phyloP scores from a whole-genome alignment of 2,329 filamentous ascomycete species.

The Penicillium sp. region DNA sequence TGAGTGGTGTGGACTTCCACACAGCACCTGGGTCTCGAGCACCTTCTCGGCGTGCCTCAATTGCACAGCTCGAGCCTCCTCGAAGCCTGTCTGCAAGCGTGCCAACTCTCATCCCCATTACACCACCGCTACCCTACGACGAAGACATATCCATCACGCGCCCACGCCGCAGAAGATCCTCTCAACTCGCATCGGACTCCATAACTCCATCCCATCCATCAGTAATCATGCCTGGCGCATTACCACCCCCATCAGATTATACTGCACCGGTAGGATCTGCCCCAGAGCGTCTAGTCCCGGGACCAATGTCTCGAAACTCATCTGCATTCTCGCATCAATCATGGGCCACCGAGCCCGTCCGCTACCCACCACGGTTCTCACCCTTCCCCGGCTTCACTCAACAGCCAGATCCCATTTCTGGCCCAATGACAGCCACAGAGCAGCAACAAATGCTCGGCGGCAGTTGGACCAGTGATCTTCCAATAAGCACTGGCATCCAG shows the following conservation, averaged over 20 bases:
- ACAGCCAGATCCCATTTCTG: constrained; percentile 5
- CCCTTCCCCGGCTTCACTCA: constrained; percentile 22
- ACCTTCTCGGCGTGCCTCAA: constrained; percentile 24
- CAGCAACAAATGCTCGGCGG: constrained; percentile 22
- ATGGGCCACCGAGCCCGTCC: constrained; percentile 39
- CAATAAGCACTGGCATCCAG: constrained; percentile 16
- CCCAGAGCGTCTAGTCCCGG: constrained; percentile 29
- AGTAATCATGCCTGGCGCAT: constrained; percentile 36
- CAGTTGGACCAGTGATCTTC: constrained; percentile 23
- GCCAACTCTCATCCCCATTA: constrained; percentile 25
- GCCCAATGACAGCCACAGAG: constrained; percentile 11
- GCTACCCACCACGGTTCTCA: constrained; percentile 29
- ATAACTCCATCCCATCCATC: constrained; percentile 30
- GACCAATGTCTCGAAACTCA: constrained; percentile 36
- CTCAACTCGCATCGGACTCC: constrained; percentile 13
- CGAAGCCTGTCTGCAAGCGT: constrained; percentile 30
- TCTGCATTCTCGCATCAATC: constrained; percentile 39
- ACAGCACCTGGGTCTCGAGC: constrained; percentile 28
- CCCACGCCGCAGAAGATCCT: constrained; percentile 19
- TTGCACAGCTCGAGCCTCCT: constrained; percentile 15
- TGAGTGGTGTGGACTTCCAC: constrained; percentile 22
- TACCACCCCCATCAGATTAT: constrained; percentile 22
- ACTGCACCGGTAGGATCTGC: constrained; percentile 26
- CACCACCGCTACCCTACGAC: constrained; percentile 34
- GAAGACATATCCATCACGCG: constrained; percentile 35